Evolutionary conservation across 176 grass and related monocot genomes (phyloP).

Genomic region (Zoysia pacifica): DNA sequence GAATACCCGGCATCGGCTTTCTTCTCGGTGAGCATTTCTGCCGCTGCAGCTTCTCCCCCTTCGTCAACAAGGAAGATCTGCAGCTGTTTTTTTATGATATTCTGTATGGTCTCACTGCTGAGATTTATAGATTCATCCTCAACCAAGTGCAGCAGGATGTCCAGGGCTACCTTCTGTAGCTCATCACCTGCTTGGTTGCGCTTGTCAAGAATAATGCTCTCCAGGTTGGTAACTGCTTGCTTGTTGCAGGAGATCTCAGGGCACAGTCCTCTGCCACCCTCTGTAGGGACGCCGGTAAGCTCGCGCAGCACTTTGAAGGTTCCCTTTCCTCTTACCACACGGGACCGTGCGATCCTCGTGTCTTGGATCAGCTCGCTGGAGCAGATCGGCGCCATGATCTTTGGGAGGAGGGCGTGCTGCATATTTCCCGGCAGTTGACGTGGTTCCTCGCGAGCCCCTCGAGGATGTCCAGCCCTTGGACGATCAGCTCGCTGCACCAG

Average conservation of each 20-base stretch:
- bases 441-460: not conserved
- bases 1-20: not conserved
- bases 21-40: too few relatives aligned
- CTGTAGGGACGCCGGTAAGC: not conserved
- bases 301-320: not conserved
- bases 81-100: not conserved
- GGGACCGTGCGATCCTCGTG: not conserved
- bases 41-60: too few relatives aligned
- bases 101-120: not conserved
- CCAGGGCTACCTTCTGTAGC: not conserved
- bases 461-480: conserved; percentile 2
- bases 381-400: not conserved
- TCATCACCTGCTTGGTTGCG: too few relatives aligned
- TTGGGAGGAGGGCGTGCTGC: not conserved
- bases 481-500: not conserved
- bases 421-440: not conserved
- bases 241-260: not conserved
- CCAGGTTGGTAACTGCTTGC: not conserved
- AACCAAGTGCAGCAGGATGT: not conserved
- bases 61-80: not conserved
- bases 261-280: not conserved
- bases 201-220: not conserved
- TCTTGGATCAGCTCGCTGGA: not conserved
- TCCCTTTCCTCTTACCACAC: not conserved
- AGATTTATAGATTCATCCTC: not conserved